A percentile compares a stretch with the other conserved stretches of the same genome.
Conservation (phyloP, 108 stramenopile genomes). For the Stephanodiscus minutulus region DNA sequence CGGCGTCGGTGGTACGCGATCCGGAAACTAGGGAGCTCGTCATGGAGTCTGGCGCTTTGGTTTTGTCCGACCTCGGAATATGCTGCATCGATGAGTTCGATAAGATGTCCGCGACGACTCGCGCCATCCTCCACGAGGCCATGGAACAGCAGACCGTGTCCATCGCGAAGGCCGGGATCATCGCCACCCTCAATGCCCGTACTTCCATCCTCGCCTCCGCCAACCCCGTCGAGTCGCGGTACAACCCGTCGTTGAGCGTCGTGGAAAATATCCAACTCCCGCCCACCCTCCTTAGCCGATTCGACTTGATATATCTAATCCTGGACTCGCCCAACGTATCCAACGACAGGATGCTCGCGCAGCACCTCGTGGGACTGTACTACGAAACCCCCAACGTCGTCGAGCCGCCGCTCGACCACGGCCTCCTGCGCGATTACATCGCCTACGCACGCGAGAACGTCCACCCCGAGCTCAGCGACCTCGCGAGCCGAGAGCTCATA, state of each 20-base stretch:
- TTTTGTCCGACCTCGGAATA: constrained; percentile 96
- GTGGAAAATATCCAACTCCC: constrained; percentile 98
- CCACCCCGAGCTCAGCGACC: constrained; percentile 86
- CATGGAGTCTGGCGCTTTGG: constrained; percentile 97
- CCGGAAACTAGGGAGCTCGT: constrained; percentile 98
- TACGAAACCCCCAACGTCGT: constrained; percentile 79
- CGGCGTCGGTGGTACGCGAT: constrained; percentile 98
- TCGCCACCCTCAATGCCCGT: constrained; percentile 96
- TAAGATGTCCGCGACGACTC: constrained; percentile 97
- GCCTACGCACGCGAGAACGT: constrained; percentile 88
- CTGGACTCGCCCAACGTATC: constrained; percentile 91
- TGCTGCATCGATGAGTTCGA: constrained; percentile 99
- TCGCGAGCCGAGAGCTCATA: constrained; percentile 87
- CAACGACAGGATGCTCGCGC: constrained; percentile 86
- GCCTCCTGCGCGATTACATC: constrained; percentile 92
- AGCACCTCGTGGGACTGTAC: constrained; percentile 92
- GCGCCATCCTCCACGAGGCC: constrained; percentile 98
- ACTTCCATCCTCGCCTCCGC: constrained; percentile 98
- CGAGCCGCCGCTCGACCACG: constrained; percentile 79
- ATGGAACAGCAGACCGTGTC: constrained; percentile 99
- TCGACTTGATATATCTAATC: constrained; percentile 99
- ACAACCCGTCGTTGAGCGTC: constrained; percentile 96
- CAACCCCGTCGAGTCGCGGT: constrained; percentile 96
- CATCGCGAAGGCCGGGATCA: constrained; percentile 99
- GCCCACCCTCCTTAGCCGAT: constrained; percentile 97